Conservation (phyloP, 352 stramenopile species). For the Phytophthora podocarpi region DNA sequence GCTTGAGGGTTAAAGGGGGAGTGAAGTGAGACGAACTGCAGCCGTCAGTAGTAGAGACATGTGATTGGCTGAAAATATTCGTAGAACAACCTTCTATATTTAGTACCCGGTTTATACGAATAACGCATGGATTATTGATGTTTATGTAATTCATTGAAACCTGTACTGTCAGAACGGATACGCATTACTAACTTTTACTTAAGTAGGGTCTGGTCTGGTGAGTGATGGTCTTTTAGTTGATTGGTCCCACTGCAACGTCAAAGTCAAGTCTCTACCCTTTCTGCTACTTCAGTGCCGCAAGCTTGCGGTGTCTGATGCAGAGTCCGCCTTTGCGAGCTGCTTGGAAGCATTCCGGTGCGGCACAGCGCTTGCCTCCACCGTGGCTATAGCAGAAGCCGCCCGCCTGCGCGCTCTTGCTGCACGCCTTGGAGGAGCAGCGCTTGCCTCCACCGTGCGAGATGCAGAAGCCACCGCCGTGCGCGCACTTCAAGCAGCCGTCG, state of each 20-base stretch:
- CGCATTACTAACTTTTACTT: background rate
- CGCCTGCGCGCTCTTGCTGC: conserved; percentile 74
- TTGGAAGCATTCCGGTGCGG: conserved; percentile 74
- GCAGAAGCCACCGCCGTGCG: conserved; percentile 77
- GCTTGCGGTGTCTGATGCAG: conserved; percentile 80
- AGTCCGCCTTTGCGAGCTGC: conserved; percentile 76
- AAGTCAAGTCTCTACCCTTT: conserved; percentile 1
- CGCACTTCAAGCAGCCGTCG: conserved; percentile 68
- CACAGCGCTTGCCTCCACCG: conserved; percentile 77
- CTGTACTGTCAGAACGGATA: conserved; percentile 9
- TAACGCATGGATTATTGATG: too few relatives aligned
- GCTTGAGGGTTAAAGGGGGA: conserved; percentile 19
- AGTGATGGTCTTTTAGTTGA: conserved; percentile 32
- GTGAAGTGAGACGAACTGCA: conserved; percentile 1
- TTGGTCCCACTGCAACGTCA: conserved; percentile 17
- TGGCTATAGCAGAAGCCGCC: conserved; percentile 84
- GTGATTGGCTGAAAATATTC: conserved; percentile 3
- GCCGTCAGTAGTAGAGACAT: too few relatives aligned
- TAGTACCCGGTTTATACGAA: background rate
- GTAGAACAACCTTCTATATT: conserved; percentile 1
- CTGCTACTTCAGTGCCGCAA: conserved; percentile 11
- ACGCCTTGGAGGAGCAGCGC: conserved; percentile 56
- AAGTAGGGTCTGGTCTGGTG: conserved; percentile 11
- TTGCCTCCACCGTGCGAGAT: conserved; percentile 77
- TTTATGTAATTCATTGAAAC: too few relatives aligned